Base-by-base conservation (phyloP, 2,329 filamentous ascomycete species). In the Colletotrichum graminicola region DNA sequence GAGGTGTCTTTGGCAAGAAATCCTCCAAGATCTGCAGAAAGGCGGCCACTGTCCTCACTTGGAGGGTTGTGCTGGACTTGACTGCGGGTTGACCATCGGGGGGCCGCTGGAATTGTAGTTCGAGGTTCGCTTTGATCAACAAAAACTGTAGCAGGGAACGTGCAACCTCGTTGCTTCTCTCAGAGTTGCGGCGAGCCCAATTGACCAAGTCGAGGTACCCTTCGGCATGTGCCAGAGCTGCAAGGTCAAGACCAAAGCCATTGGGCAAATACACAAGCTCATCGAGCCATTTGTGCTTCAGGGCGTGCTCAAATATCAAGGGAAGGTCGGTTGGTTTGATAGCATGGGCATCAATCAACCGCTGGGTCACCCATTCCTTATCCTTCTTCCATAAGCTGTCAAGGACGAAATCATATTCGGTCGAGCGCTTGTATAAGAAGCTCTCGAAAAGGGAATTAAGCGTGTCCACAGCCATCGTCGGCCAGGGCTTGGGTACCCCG, bases 351-450 rank as follows among this genome's bases (percentile, higher is more conserved):
- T 94, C 91, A 52, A 95, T 90, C 43, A 99, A 89, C 70, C 93
- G 90, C 74, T 91, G 89, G 12, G 92, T 91, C 21, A 98, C 93
- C 92, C 94, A 98, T 26, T 92, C 88, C 75, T 91, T 93, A 78
- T 98, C 94, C 78, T 96, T 94, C 75, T 92, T 91, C 95, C 95
- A 98, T 7, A 97, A 84, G 70, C 94, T 95, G 78, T 97, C 92
- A 68, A 99, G 88, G 18, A 97, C 95, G 74, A 98, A 97, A 75
- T 95, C 91, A 79, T 94, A 93, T 66, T 95, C 90, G 5, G 91
- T 87, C 14, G 94, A 90, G 67, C 91, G 89, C 80, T 95, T 95
- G 77, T 91, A 88, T 36, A 98, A 86, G 78, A 97, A 98, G 14
- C 93, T 92, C 62, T 93, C 91, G 76, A 98, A 95, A 1, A 95